Base-by-base conservation (phyloP, 129 eudicot species). In the Chrysanthemum makinoi region DNA sequence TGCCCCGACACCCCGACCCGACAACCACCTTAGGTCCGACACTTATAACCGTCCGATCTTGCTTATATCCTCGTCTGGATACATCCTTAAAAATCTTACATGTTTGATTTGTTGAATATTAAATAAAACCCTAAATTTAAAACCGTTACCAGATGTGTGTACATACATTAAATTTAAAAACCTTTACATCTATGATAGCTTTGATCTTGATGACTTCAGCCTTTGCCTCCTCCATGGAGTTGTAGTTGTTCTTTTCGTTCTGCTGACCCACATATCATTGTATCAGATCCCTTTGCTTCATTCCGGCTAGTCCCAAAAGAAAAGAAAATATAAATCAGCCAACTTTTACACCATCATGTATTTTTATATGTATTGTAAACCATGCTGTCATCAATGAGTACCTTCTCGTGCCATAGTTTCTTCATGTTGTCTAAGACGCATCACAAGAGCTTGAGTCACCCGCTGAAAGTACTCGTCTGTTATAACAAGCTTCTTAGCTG, bases 351-450 rank as follows among this genome's bases (percentile, higher is more conserved):
- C 58, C 63, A 16, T 46, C 47, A 22, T 19, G 13, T 58, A 20
- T 6, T 8, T n/a, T 22, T 22, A 48, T 15, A 46, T 30, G 18
- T 16, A 24, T 20, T 58, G 68, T 58, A 50, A 35, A 15, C 33
- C 52, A 59, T 14, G 47, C 5, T 43, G 53, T 14, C 17, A 5
- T 46, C 16, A 30, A 33, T 43, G 30, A 19, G 49, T 76, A 94
- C 99, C 97, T 84, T 87, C 96, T 83, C 74, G 86, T n/a, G 0
- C n/a, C 18, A 84, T 83, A 28, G 88, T 72, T 19, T 89, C 96
- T 81, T 94, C 99, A 48, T 86, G 95, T 74, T 94, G 99, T 82
- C 99, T 84, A 39, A 94, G 93, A 16, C 90, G 96, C 91, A 94
- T 84, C 72, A 90, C 89, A 72, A 94, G 93, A 68, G 96, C 97